These are phyloP conservation scores for Massariosphaeria phaeospora DNA, from an alignment of 495 filamentous ascomycete genomes.

Conservation along the genomic window DNA sequence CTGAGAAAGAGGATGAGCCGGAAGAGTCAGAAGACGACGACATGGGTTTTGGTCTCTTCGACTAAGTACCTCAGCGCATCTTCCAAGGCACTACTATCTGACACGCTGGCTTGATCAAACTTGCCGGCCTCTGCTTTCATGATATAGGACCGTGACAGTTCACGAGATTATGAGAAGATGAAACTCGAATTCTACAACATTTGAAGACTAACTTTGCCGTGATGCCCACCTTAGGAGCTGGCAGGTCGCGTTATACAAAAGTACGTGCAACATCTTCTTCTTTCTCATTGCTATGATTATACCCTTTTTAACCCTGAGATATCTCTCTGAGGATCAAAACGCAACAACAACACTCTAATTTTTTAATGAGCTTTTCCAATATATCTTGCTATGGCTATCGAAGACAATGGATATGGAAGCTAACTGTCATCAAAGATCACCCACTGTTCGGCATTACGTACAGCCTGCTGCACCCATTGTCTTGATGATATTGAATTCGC, in stretches of 20 bases:
- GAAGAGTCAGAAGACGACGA: constrained; percentile 61
- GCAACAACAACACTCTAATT: constrained; percentile 56
- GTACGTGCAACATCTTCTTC: constrained; percentile 19
- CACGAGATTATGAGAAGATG: constrained; percentile 18
- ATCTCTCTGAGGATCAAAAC: constrained; percentile 49
- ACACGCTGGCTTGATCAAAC: neutral
- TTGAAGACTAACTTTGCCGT: constrained; percentile 8
- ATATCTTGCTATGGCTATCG: neutral
- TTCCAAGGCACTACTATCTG: neutral
- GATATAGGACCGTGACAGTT: constrained; percentile 14
- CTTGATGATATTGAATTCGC: too few relatives aligned
- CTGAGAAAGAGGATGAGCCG: constrained; percentile 47
- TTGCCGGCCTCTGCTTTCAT: constrained; percentile 5
- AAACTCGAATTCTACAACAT: neutral
- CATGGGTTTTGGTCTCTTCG: constrained; percentile 62
- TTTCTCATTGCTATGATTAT: constrained; percentile 44
- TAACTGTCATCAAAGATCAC: too few relatives aligned
- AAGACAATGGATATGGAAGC: neutral
- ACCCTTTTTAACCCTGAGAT: constrained; percentile 56
- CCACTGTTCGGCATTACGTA: too few relatives aligned
- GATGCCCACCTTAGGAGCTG: constrained; percentile 14
- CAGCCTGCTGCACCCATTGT: neutral
- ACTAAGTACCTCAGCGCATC: constrained; percentile 35
- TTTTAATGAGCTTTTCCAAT: constrained; percentile 51
- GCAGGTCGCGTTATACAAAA: neutral